phyloP scores from a whole-genome alignment of 768 basidiomycete genomes.

The Cyclocybe cylindracea region DNA sequence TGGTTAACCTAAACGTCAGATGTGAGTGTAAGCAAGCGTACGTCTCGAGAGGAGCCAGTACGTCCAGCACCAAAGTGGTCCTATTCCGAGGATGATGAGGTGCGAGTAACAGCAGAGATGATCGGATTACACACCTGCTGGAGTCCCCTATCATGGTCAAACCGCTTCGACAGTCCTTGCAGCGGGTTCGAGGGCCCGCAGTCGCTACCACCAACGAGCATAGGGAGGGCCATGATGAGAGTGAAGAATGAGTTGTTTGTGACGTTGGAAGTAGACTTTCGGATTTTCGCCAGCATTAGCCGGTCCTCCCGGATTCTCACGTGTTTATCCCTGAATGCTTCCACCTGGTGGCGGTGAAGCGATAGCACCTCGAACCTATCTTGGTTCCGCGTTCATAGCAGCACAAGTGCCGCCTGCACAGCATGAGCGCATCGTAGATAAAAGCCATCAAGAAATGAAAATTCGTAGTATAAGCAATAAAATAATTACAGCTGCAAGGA shows the following conservation, averaged over 20 bases:
- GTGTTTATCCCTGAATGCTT: too few relatives aligned
- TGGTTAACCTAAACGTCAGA: background rate
- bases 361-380: too few relatives aligned
- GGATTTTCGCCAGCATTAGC: too few relatives aligned
- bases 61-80: conserved; percentile 69
- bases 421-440: background rate
- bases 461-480: conserved; percentile 19
- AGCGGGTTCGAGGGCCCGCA: conserved; percentile 88
- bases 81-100: conserved; percentile 30
- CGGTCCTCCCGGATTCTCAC: too few relatives aligned
- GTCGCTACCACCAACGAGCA: conserved; percentile 72
- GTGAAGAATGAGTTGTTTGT: background rate
- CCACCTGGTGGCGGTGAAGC: too few relatives aligned
- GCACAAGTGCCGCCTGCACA: conserved; percentile 2
- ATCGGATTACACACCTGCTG: conserved; percentile 60
- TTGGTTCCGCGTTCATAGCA: background rate
- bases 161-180: conserved; percentile 75
- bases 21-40: conserved; percentile 26
- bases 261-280: too few relatives aligned
- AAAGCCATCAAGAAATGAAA: background rate
- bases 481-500: conserved; percentile 18
- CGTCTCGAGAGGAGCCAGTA: conserved; percentile 65
- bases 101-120: conserved; percentile 7
- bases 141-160: conserved; percentile 75
- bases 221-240: conserved; percentile 69